phyloP scores from a whole-genome alignment of 345 rosid genomes.

The Boechera stricta region DNA sequence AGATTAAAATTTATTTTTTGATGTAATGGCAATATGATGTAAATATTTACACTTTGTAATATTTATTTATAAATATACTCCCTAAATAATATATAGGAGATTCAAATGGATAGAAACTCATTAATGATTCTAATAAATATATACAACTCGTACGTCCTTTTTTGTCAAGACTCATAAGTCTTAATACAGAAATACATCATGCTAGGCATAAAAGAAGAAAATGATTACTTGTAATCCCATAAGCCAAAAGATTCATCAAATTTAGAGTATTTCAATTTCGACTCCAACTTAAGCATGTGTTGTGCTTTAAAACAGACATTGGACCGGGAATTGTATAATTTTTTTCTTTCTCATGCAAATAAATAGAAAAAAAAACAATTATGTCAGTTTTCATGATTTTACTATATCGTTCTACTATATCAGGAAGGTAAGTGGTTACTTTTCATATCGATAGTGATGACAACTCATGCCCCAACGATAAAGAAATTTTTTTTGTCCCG shows the following conservation, averaged over 20 bases:
- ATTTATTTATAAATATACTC: too few relatives aligned
- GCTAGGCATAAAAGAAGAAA: neutral
- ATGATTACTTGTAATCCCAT: neutral
- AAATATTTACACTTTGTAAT: too few relatives aligned
- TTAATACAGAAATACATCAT: neutral
- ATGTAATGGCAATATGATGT: too few relatives aligned
- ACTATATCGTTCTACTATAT: neutral
- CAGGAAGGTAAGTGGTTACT: neutral
- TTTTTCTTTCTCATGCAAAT: neutral
- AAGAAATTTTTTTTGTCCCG: neutral
- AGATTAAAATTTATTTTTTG: too few relatives aligned
- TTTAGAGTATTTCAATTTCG: neutral
- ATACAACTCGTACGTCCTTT: neutral
- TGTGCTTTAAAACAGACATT: neutral
- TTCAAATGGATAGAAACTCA: neutral
- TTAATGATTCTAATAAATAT: neutral
- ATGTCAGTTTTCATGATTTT: neutral
- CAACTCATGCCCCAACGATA: slow-evolving; percentile 6
- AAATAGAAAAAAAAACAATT: neutral
- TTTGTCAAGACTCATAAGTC: neutral
- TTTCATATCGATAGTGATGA: neutral
- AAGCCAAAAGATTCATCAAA: neutral
- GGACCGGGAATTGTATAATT: neutral
- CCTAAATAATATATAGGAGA: too few relatives aligned
- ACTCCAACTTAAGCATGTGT: neutral